phyloP scores from a whole-genome alignment of 768 basidiomycete species.

The Termitomyces sp. region DNA sequence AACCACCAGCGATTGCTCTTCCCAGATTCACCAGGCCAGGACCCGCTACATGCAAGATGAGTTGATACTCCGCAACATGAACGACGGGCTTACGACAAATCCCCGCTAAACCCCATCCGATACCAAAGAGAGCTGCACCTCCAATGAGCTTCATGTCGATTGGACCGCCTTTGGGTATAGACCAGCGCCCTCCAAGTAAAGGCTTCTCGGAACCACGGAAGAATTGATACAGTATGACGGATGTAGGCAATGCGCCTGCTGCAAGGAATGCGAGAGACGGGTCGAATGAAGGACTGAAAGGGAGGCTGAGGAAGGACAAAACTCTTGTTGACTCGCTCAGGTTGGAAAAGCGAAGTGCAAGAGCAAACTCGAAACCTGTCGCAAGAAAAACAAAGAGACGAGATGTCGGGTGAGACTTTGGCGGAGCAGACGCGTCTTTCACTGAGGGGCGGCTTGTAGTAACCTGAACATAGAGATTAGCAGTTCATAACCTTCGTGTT shows the following conservation, averaged over 20 bases:
- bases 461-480: conserved; percentile 1
- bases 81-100: conserved; percentile 54
- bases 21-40: conserved; percentile 65
- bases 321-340: conserved; percentile 50
- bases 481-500: conserved; percentile 10
- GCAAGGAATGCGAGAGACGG: conserved; percentile 56
- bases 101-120: conserved; percentile 62
- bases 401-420: conserved; percentile 20
- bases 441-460: conserved; percentile 5
- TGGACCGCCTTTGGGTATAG: conserved; percentile 35
- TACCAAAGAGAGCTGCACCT: conserved; percentile 57
- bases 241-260: conserved; percentile 47
- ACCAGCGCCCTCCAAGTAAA: conserved; percentile 43
- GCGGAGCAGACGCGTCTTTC: conserved; percentile 5
- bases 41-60: conserved; percentile 41
- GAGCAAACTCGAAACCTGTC: conserved; percentile 49
- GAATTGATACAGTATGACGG: conserved; percentile 42
- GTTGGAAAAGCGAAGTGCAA: conserved; percentile 53
- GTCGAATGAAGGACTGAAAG: conserved; percentile 50
- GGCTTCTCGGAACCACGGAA: conserved; percentile 38
- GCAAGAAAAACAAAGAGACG: conserved; percentile 40
- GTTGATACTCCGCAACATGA: conserved; percentile 7
- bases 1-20: conserved; percentile 38
- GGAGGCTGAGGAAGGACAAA: conserved; percentile 51
- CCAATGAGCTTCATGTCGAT: conserved; percentile 46